Conservation (phyloP, 257 asterid genomes). For the Paulownia fortunei region DNA sequence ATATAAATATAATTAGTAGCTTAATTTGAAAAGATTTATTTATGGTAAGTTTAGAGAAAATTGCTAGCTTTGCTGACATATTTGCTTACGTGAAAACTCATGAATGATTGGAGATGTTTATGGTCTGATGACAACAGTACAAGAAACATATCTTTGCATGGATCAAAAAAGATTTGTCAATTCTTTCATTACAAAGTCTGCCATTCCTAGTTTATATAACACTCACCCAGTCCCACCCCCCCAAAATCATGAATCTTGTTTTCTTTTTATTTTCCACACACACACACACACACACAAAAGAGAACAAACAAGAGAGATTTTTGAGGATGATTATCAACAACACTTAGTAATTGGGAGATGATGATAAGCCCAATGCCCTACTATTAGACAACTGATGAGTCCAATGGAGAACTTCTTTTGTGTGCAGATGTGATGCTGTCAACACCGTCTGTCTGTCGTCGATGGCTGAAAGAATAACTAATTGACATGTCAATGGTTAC, state of each 20-base stretch:
- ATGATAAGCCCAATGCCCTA: background rate
- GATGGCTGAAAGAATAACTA: too few species aligned
- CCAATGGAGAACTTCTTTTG: background rate
- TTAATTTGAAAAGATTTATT: background rate
- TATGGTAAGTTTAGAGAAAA: background rate
- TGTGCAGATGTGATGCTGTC: too few species aligned
- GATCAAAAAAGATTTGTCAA: slow-evolving; percentile 1
- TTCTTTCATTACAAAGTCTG: background rate
- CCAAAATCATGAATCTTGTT: background rate
- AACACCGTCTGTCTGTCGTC: too few species aligned
- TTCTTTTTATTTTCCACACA: background rate
- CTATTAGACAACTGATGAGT: background rate
- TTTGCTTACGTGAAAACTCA: slow-evolving; percentile 34
- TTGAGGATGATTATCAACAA: background rate
- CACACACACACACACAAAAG: too few species aligned
- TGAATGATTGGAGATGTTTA: slow-evolving; percentile 14
- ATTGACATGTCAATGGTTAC: too few species aligned
- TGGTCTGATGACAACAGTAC: slow-evolving; percentile 16
- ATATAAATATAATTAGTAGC: background rate
- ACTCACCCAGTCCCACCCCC: background rate
- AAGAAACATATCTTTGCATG: slow-evolving; percentile 29
- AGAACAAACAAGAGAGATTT: background rate
- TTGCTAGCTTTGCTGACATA: slow-evolving; percentile 31
- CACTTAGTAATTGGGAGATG: background rate
- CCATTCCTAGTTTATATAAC: background rate